phyloP scores from a whole-genome alignment of 2,329 filamentous ascomycete genomes.

The Claviceps sp. region DNA sequence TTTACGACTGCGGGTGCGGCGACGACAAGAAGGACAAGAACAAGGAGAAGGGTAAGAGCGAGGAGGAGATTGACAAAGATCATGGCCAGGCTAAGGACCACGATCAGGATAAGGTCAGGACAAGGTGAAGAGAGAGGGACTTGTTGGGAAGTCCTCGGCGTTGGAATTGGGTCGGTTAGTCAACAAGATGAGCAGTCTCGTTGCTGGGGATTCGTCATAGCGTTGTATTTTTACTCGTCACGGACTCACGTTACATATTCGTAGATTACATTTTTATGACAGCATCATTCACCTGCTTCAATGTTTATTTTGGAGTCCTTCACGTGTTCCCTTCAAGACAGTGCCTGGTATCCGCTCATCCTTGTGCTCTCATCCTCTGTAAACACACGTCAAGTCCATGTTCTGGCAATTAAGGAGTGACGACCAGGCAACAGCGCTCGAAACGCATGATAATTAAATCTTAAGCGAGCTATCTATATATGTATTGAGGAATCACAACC shows the following conservation, averaged over 20 bases:
- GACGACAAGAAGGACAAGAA: slow-evolving; percentile 36
- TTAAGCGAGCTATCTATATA: not conserved
- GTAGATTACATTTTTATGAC: too few relatives aligned
- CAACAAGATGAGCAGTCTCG: not conserved
- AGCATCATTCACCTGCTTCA: too few relatives aligned
- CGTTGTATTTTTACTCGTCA: not conserved
- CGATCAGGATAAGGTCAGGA: slow-evolving; percentile 3
- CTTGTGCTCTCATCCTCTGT: too few relatives aligned
- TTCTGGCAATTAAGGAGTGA: too few relatives aligned
- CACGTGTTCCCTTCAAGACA: too few relatives aligned
- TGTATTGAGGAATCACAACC: not conserved
- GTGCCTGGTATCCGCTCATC: too few relatives aligned
- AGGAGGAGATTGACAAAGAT: slow-evolving; percentile 7
- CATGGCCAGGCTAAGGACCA: not conserved
- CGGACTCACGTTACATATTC: too few relatives aligned
- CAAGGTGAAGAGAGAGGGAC: slow-evolving; percentile 4
- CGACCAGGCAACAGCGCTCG: too few relatives aligned
- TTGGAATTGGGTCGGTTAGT: not conserved
- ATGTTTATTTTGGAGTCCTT: too few relatives aligned
- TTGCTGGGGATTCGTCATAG: not conserved
- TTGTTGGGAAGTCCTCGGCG: too few relatives aligned
- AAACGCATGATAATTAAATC: not conserved
- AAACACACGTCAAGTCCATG: too few relatives aligned
- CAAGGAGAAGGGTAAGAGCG: slow-evolving; percentile 15
- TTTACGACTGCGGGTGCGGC: slow-evolving; percentile 59